Base-by-base conservation (phyloP, 1,284 basidiomycete genomes). In the Ustilago cynodontis region DNA sequence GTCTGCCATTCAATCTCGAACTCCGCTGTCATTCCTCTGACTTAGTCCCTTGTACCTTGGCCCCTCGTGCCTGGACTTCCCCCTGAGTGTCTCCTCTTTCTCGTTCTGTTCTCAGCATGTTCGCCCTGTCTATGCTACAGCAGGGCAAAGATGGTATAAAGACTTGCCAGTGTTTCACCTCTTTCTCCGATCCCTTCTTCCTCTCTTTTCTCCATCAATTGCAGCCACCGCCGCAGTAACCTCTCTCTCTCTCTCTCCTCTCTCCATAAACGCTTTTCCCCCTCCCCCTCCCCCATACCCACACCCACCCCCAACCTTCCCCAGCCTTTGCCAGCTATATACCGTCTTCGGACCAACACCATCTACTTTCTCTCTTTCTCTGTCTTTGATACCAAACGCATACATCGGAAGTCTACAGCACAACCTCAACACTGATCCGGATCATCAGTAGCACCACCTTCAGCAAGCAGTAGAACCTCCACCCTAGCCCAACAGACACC, bases 121-220 rank as follows among this genome's bases (percentile, higher is more conserved):
- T 37, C 52, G 22, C 22, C 45, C 28, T 35, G 43, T 59, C 69
- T 63, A 45, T 56, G n/a, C 18, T n/a, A 18, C 8, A 20, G 13
- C 28, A 20, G 11, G 20, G 11, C 41, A 7, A 18, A 47, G 1
- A 39, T 61, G 28, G 20, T 75, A 75, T 75, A 75, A 75, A 75
- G 58, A 49, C 50, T 2, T 29, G 16, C 4, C 1, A 24, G 20
- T 33, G 37, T 66, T 57, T 56, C 56, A 59, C 14, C 51, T 50
- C 51, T 13, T 63, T 63, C 57, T 63, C 58, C 55, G 52, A 54
- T 28, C 24, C 45, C 43, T 62, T 52, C 52, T 56, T 58, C 52
- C 53, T 59, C 37, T 45, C 58, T 53, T 65, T 51, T 54, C 71
- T 31, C n/a, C 72, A 75, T 75, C 67, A 59, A 54, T 67, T 61